Evolutionary conservation across 805 yeast species (phyloP).

Genomic region (Ogataea ramenticola): DNA sequence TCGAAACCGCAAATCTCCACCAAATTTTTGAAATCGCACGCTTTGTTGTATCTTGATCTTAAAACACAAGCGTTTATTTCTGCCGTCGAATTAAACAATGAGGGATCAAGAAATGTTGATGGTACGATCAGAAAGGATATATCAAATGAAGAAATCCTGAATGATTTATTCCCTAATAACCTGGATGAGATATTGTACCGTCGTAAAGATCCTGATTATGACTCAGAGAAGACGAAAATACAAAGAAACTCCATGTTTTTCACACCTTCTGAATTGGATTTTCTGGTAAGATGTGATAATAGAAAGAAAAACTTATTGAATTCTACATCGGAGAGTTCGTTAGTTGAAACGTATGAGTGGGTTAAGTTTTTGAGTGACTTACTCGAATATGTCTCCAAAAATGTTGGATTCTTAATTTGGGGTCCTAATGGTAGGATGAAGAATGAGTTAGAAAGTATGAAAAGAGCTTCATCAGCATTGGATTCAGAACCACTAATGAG

Average conservation of each 20-base stretch:
- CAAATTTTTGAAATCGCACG: slow-evolving; percentile 67
- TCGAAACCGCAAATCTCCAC: slow-evolving; percentile 16
- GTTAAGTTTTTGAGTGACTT: slow-evolving; percentile 71
- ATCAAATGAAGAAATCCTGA: slow-evolving; percentile 57
- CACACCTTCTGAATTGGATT: slow-evolving; percentile 75
- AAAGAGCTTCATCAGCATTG: background rate
- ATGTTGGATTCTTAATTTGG: slow-evolving; percentile 66
- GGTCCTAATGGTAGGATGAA: slow-evolving; percentile 38
- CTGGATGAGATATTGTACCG: slow-evolving; percentile 41
- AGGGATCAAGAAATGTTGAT: background rate
- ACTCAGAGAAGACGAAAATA: slow-evolving; percentile 15
- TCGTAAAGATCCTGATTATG: slow-evolving; percentile 28
- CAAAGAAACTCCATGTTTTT: slow-evolving; percentile 29
- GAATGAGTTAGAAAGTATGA: slow-evolving; percentile 12
- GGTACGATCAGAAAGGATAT: slow-evolving; percentile 30
- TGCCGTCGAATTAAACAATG: slow-evolving; percentile 50
- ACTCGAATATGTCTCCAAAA: slow-evolving; percentile 69
- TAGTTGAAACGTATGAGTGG: slow-evolving; percentile 81
- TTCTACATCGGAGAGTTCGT: slow-evolving; percentile 37
- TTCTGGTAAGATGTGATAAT: slow-evolving; percentile 63
- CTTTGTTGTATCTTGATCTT: slow-evolving; percentile 71
- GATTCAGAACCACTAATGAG: background rate
- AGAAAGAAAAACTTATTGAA: slow-evolving; percentile 57
- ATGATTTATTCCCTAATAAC: slow-evolving; percentile 67
- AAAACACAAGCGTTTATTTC: slow-evolving; percentile 95